Evolutionary conservation across 2,329 filamentous ascomycete species (phyloP), one percentile per base, ranked within the genome.

Genomic region (Fusarium sambucinum): DNA sequence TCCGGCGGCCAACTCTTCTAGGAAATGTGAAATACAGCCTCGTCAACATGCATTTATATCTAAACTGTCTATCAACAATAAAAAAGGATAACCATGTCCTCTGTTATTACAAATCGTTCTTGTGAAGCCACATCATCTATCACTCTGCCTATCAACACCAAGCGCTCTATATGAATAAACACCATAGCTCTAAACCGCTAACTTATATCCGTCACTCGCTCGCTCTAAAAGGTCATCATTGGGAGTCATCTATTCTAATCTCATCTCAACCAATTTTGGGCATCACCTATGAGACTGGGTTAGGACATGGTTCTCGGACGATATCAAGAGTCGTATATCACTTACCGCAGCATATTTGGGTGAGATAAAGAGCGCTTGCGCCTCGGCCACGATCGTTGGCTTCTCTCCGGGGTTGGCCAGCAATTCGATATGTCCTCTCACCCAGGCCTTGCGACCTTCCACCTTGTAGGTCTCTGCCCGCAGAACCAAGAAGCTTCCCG

Each of bases 381-480:
- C 95, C 80, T 96, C 92, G 10, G 91, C 93, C 61, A 97, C 78
- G 47, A 94, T 85, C 17, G 85, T 80, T 1, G 90, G 89, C 71
- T 85, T 83, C 78, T 90, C 86, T 11, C 88, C 87, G 33, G 71
- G 82, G 82, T 84, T 60, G 10, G 87, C 87, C 63, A 98, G 80
- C 56, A 92, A 90, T 85, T 97, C 94, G 73, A 98, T 90, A 71
- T 88, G 87, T 2, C 93, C 96, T 80, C 92, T 90, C 2, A 97
- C 93, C 93, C 93, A 97, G 14, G 94, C 95, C 83, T 98, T 98
- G 66, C 96, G 86, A 1, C 96, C 95, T 76, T 98, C 94, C 2
- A 95, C 92, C 81, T 91, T 94, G 12, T 87, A 90, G 21, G 94
- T 97, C 76, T 89, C 87, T 6, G 93, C 94, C 65, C 87, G 86